Evolutionary conservation across 139 green algal genomes (phyloP).

Genomic region (Picochlorum sp.): DNA sequence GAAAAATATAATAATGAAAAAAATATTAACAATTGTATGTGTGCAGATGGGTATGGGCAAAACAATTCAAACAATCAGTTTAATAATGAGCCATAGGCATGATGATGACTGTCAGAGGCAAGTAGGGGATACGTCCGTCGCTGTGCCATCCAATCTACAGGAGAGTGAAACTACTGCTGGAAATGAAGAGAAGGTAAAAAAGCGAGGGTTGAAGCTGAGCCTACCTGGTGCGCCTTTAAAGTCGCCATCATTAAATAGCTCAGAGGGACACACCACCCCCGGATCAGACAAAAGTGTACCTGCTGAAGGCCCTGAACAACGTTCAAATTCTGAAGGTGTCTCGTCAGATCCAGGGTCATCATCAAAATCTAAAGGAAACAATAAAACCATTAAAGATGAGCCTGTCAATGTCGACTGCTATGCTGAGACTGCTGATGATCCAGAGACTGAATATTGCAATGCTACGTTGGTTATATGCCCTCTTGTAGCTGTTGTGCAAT

Average conservation of each 20-base stretch:
- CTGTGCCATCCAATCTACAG: too few species aligned
- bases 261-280: too few species aligned
- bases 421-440: not conserved
- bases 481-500: constrained; percentile 87
- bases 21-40: constrained; percentile 7
- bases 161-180: too few species aligned
- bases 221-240: too few species aligned
- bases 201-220: too few species aligned
- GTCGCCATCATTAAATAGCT: too few species aligned
- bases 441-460: constrained; percentile 14
- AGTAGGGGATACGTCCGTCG: not conserved
- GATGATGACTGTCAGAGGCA: constrained; percentile 18
- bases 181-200: too few species aligned
- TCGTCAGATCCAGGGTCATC: too few species aligned
- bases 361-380: not conserved
- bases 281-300: too few species aligned
- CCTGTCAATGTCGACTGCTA: not conserved
- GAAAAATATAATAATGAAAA: not conserved
- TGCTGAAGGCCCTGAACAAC: too few species aligned
- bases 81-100: constrained; percentile 58
- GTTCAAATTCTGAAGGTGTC: too few species aligned
- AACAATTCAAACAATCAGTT: constrained; percentile 69
- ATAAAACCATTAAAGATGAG: not conserved
- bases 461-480: constrained; percentile 91
- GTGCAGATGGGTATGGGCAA: constrained; percentile 82